Evolutionary conservation across 306 rosid genomes (phyloP).

Genomic region (Macrotyloma uniflorum): DNA sequence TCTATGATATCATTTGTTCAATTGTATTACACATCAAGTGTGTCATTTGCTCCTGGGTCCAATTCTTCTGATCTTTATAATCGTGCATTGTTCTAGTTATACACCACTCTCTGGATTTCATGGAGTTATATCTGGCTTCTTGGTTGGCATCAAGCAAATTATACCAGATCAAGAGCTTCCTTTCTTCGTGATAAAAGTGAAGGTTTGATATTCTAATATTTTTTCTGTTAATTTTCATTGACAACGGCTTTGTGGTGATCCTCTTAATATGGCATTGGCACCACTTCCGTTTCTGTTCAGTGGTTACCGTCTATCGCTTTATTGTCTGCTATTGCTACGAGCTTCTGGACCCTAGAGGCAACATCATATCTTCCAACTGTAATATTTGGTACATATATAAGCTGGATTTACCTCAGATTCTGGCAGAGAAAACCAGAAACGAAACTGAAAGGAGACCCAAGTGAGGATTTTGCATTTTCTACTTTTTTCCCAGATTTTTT

Average conservation of each 20-base stretch:
- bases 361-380: slow-evolving; percentile 80
- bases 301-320: slow-evolving; percentile 81
- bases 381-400: slow-evolving; percentile 78
- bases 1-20: slow-evolving; percentile 1
- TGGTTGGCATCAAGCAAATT: slow-evolving; percentile 97
- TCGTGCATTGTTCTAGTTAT: slow-evolving; percentile 57
- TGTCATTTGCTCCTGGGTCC: slow-evolving; percentile 25
- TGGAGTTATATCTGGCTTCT: slow-evolving; percentile 84
- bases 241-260: slow-evolving; percentile 27
- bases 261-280: slow-evolving; percentile 12
- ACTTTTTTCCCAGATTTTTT: slow-evolving; percentile 88
- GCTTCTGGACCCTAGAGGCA: slow-evolving; percentile 72
- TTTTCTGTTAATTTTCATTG: slow-evolving; percentile 16
- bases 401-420: slow-evolving; percentile 99
- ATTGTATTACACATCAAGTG: background rate
- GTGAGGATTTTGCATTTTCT: slow-evolving; percentile 94
- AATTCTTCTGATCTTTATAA: background rate
- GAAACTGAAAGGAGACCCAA: slow-evolving; percentile 88
- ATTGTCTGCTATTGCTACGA: slow-evolving; percentile 57
- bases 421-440: slow-evolving; percentile 92
- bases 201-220: slow-evolving; percentile 54
- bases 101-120: slow-evolving; percentile 89
- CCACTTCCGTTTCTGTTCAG: slow-evolving; percentile 55
- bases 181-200: slow-evolving; percentile 64
- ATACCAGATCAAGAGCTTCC: slow-evolving; percentile 95